These are phyloP conservation scores for Dactylonectria macrodidyma DNA, from an alignment of 2,329 filamentous ascomycete genomes.

Conservation along the genomic window DNA sequence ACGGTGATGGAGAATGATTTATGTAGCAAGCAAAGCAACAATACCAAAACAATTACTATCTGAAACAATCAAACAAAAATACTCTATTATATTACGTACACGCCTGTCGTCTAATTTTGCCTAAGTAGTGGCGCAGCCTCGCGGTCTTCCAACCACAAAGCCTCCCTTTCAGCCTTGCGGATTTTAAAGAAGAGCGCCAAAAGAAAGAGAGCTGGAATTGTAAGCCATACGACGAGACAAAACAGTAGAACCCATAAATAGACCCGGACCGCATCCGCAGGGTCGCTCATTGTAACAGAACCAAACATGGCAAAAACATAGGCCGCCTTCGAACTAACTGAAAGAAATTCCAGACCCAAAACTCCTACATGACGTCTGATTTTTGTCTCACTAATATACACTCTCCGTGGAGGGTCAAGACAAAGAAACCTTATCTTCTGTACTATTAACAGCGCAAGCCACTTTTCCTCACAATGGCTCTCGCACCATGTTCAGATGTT, in stretches of 20 bases:
- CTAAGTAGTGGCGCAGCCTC: background rate
- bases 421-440: no score
- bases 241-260: slow-evolving; percentile 37
- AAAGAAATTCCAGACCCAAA: no score
- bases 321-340: background rate
- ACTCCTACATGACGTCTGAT: no score
- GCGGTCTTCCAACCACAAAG: slow-evolving; percentile 34
- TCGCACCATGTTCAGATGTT: background rate
- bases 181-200: slow-evolving; percentile 25
- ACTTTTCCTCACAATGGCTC: background rate
- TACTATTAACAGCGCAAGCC: no score
- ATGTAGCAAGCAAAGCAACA: background rate
- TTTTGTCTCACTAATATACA: no score
- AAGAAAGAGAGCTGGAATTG: slow-evolving; percentile 35
- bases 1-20: background rate
- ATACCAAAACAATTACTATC: background rate
- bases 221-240: slow-evolving; percentile 38
- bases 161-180: slow-evolving; percentile 29
- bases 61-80: background rate
- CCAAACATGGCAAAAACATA: background rate
- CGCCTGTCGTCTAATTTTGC: slow-evolving; percentile 1
- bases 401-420: no score
- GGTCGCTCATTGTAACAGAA: slow-evolving; percentile 31
- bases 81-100: background rate
- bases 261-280: slow-evolving; percentile 38